A percentile compares a stretch with the other conserved stretches of the same genome.
Evolutionary conservation across 2,329 filamentous ascomycete species (phyloP).

Genomic region (Xylaria arbuscula): DNA sequence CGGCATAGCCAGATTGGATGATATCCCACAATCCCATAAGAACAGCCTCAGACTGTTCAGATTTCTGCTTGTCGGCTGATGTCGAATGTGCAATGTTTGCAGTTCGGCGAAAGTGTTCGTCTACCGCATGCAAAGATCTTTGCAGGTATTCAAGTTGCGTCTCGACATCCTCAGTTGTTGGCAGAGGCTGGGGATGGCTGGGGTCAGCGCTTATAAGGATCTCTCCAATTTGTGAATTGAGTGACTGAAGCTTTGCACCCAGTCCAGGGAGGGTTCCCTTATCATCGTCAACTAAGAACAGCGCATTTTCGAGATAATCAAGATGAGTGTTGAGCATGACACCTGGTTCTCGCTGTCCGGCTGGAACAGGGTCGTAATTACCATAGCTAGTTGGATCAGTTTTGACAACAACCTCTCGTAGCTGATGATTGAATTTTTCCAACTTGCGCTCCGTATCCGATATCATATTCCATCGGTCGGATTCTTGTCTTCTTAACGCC

Average conservation of each 20-base stretch:
- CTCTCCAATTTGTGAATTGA: slow-evolving; percentile 73
- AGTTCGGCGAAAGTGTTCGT: slow-evolving; percentile 56
- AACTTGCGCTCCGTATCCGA: slow-evolving; percentile 72
- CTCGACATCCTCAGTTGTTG: slow-evolving; percentile 67
- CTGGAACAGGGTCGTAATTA: slow-evolving; percentile 58
- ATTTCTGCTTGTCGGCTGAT: slow-evolving; percentile 54
- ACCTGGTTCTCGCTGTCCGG: slow-evolving; percentile 55
- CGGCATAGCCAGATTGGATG: slow-evolving; percentile 66
- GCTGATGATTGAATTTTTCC: slow-evolving; percentile 72
- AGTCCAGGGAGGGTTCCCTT: slow-evolving; percentile 59
- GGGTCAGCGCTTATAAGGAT: slow-evolving; percentile 63
- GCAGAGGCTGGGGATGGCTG: slow-evolving; percentile 67
- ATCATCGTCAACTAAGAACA: slow-evolving; percentile 69
- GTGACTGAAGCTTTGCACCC: slow-evolving; percentile 66
- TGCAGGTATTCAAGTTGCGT: slow-evolving; percentile 77
- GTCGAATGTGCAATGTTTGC: slow-evolving; percentile 49
- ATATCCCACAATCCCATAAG: slow-evolving; percentile 68
- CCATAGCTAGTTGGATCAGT: slow-evolving; percentile 67
- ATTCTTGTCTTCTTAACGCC: slow-evolving; percentile 51
- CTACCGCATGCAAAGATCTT: slow-evolving; percentile 65
- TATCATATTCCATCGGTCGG: slow-evolving; percentile 62
- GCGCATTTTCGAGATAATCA: slow-evolving; percentile 75
- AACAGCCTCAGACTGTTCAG: slow-evolving; percentile 67
- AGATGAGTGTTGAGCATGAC: slow-evolving; percentile 68
- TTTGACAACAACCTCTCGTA: slow-evolving; percentile 74